A percentile compares a stretch with the other conserved stretches of the same genome.
Conservation (phyloP, 345 rosid genomes). For the Nasturtium officinale region DNA sequence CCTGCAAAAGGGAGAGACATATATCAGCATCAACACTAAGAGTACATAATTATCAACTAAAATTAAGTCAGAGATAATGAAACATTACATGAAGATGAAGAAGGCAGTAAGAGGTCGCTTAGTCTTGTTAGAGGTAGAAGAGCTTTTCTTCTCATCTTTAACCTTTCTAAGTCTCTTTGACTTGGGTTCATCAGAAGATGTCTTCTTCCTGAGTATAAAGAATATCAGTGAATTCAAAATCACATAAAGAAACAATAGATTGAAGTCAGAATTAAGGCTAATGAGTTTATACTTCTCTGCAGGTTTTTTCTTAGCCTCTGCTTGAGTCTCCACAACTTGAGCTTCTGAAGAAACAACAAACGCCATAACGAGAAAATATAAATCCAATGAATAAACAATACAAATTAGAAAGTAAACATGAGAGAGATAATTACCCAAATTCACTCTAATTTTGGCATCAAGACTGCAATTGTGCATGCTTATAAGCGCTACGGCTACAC, state of each 20-base stretch:
- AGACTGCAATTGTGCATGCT: conserved; percentile 82
- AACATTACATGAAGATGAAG: conserved; percentile 72
- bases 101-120: conserved; percentile 91
- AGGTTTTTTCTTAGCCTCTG: conserved; percentile 66
- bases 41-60: not conserved
- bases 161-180: conserved; percentile 61
- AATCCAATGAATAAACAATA: not conserved
- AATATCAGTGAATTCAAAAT: not conserved
- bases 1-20: conserved; percentile 46
- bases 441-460: conserved; percentile 82
- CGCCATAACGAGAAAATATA: not conserved
- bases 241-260: not conserved
- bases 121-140: conserved; percentile 52
- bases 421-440: conserved; percentile 52
- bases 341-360: conserved; percentile 53
- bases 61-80: not conserved
- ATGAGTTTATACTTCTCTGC: conserved; percentile 57
- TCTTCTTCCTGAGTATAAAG: conserved; percentile 54
- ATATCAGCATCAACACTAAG: conserved; percentile 6
- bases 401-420: not conserved
- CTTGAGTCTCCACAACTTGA: conserved; percentile 66
- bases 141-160: conserved; percentile 43
- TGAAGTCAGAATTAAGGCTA: not conserved
- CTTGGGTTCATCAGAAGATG: conserved; percentile 67
- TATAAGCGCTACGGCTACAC: conserved; percentile 79